Conservation (phyloP, 2,329 filamentous ascomycete genomes). For the Colletotrichum lini region DNA sequence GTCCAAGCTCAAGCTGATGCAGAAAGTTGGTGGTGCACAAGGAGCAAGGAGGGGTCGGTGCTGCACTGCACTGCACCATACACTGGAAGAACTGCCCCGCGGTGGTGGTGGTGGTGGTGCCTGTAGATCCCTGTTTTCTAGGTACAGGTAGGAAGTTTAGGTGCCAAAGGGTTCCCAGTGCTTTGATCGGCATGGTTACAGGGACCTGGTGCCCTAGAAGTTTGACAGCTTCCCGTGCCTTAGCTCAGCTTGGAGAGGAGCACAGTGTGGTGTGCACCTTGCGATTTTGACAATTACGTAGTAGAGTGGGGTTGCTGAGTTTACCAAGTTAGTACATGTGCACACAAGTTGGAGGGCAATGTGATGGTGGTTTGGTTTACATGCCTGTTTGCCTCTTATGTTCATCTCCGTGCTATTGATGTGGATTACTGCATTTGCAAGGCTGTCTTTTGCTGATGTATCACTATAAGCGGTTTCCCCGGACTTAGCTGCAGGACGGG, state of each 20-base stretch:
- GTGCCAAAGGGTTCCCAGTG: too few species aligned
- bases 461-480: not conserved
- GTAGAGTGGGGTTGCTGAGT: not conserved
- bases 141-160: too few species aligned
- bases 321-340: not conserved
- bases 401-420: not conserved
- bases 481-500: not conserved
- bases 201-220: constrained; percentile 5
- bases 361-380: not conserved
- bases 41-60: not conserved
- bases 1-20: constrained; percentile 12
- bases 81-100: constrained; percentile 12
- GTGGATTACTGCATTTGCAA: not conserved
- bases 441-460: not conserved
- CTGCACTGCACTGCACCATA: not conserved
- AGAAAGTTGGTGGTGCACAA: not conserved
- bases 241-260: constrained; percentile 16
- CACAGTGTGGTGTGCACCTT: constrained; percentile 19
- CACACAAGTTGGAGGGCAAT: too few species aligned
- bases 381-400: not conserved
- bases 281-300: constrained; percentile 26
- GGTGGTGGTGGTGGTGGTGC: constrained; percentile 1
- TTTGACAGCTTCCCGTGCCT: constrained; percentile 16
- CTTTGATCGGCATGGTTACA: not conserved
- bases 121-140: not conserved